These are phyloP conservation scores for Geosiphon pyriformis DNA, from an alignment of 192 early-diverging fungal species.

Conservation along the genomic window DNA sequence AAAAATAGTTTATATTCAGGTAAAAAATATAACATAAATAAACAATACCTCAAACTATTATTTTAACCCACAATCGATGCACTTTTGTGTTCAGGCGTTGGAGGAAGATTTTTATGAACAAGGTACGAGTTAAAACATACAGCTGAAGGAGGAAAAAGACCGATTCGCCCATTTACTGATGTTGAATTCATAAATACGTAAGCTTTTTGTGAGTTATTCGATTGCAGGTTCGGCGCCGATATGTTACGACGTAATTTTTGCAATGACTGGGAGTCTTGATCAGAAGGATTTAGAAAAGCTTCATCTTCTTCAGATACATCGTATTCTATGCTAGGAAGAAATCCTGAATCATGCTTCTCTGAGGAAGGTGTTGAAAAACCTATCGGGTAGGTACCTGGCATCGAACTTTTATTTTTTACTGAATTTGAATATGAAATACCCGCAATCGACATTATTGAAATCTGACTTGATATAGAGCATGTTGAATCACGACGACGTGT, in stretches of 20 bases:
- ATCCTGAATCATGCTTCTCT: background rate
- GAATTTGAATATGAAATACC: background rate
- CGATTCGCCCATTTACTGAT: background rate
- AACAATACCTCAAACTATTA: too few relatives aligned
- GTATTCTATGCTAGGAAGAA: background rate
- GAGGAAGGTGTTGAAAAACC: background rate
- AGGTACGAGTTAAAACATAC: background rate
- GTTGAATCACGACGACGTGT: conserved; percentile 13
- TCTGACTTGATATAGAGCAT: background rate
- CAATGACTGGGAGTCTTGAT: background rate
- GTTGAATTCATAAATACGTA: background rate
- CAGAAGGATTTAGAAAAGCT: background rate
- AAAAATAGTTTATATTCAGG: too few relatives aligned
- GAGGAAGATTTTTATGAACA: conserved; percentile 7
- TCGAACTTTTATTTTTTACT: background rate
- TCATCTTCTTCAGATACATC: background rate
- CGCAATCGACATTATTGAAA: background rate
- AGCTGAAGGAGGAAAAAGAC: background rate
- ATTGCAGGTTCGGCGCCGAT: conserved; percentile 14
- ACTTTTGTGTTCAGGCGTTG: background rate
- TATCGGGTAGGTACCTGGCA: conserved; percentile 15
- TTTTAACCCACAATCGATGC: too few relatives aligned
- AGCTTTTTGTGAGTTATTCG: background rate
- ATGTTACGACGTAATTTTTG: conserved; percentile 17
- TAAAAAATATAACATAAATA: too few relatives aligned